A percentile compares a stretch with the other conserved stretches of the same genome.
Evolutionary conservation across 345 rosid genomes (phyloP).

Genomic region (Carallia pectinifolia): DNA sequence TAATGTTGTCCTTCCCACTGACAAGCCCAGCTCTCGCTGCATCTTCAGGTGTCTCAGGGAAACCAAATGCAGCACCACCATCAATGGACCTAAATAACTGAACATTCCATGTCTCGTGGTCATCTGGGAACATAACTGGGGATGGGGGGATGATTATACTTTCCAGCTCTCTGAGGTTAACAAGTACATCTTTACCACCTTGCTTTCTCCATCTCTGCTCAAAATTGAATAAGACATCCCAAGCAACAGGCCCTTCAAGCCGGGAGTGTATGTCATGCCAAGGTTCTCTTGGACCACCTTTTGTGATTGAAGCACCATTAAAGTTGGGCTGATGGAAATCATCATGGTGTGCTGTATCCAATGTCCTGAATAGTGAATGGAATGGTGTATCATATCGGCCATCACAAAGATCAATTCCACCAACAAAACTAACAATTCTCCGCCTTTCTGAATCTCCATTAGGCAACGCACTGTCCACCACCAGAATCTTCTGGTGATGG

Average conservation of each 20-base stretch:
- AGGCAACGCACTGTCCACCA: conserved; percentile 81
- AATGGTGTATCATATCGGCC: conserved; percentile 91
- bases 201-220: conserved; percentile 97
- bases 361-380: conserved; percentile 94
- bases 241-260: conserved; percentile 99
- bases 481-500: conserved; percentile 98
- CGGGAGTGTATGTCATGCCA: conserved; percentile 98
- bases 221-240: conserved; percentile 93
- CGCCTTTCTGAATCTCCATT: conserved; percentile 53
- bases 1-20: conserved; percentile 95
- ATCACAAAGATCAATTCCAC: conserved; percentile 98
- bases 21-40: conserved; percentile 93
- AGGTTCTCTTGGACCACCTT: conserved; percentile 99
- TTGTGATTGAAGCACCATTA: conserved; percentile 66
- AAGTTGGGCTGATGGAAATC: conserved; percentile 99
- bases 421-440: conserved; percentile 89
- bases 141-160: conserved; percentile 82
- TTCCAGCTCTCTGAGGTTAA: conserved; percentile 74
- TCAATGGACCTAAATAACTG: conserved; percentile 96
- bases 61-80: conserved; percentile 98
- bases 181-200: conserved; percentile 82
- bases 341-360: conserved; percentile 92
- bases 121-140: conserved; percentile 71
- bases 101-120: conserved; percentile 84
- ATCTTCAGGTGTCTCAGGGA: conserved; percentile 93